phyloP scores from a whole-genome alignment of 495 filamentous ascomycete species.

The Rhypophila decipiens region DNA sequence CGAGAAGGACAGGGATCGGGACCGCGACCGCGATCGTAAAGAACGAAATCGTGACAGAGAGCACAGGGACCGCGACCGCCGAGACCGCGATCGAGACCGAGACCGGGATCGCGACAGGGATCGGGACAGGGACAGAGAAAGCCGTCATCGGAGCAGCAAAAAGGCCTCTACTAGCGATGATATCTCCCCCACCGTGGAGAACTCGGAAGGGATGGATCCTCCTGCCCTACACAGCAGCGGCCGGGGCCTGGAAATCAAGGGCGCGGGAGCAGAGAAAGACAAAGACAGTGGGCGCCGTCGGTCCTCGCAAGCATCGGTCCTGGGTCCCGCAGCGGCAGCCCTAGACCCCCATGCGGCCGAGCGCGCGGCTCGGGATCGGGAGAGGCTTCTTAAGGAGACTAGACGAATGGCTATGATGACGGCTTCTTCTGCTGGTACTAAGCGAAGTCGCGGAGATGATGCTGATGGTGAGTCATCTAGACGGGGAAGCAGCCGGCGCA shows the following conservation, averaged over 20 bases:
- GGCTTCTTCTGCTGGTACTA: constrained; percentile 20
- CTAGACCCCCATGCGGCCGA: constrained; percentile 67
- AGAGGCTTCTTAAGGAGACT: constrained; percentile 70
- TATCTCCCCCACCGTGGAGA: constrained; percentile 2
- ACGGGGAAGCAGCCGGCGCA: constrained; percentile 37
- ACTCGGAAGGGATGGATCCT: constrained; percentile 35
- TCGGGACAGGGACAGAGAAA: constrained; percentile 37
- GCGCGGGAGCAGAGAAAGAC: constrained; percentile 14
- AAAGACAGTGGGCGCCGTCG: constrained; percentile 21
- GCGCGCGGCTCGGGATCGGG: constrained; percentile 68
- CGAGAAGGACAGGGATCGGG: no score
- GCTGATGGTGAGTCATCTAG: constrained; percentile 10
- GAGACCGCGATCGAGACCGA: constrained; percentile 40
- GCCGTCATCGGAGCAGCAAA: constrained; percentile 48
- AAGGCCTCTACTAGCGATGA: constrained; percentile 3
- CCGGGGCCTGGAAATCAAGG: constrained; percentile 32
- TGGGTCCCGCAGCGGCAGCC: constrained; percentile 27
- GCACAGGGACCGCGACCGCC: constrained; percentile 36
- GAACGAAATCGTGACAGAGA: constrained; percentile 42
- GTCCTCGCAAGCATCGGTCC: constrained; percentile 31
- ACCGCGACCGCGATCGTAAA: constrained; percentile 31
- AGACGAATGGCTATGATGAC: constrained; percentile 52
- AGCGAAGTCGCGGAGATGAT: constrained; percentile 7
- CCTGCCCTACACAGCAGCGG: constrained; percentile 29
- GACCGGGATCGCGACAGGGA: constrained; percentile 38